Evolutionary conservation across 2,329 filamentous ascomycete species (phyloP), one percentile per base, ranked within the genome.

Genomic region (Stachybotrys chlorohalonatus): DNA sequence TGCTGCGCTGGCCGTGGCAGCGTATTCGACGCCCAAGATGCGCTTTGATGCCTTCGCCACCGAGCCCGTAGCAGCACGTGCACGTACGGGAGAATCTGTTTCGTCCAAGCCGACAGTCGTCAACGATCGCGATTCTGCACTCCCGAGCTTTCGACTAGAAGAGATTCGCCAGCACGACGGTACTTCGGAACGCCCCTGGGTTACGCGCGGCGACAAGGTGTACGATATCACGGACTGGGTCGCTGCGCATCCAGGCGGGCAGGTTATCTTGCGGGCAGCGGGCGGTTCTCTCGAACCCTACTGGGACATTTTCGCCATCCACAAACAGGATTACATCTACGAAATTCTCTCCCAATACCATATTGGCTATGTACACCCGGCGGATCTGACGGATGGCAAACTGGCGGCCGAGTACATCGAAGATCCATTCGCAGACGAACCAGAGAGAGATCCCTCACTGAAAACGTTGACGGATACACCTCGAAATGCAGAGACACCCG

Each of bases 171-270:
- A 76, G 52, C 80, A 83, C 58, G 76, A 79, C n/a, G 70, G 71
- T 16, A 71, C 73, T 17, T 80, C 82, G 0, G 64, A 74, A 1
- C 68, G 73, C 9, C 83, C 83, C 2, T 88, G 85, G 85, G 79
- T 88, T 5, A 82, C 80, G n/a, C 76, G 77, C 53, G 81, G 76
- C 30, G 80, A 81, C 63, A 81, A 82, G 55, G 83, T 88, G 17
- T 88, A 87, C 73, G 81, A 88, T 62, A 87, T 88, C 53, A 87
- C 84, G 1, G 82, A 86, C 52, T 88, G 84, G 82, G 70, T 87
- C 24, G 71, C 75, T 1, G 82, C 77, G 1, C 85, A 88, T 63
- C 85, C 85, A 0, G 85, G 85, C 4, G 85, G 85, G 47, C 80
- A 86, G 53, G 82, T 88, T 13, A 88, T 88, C 56, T 72, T 87